A percentile compares a stretch with the other conserved stretches of the same genome.
Conservation (phyloP, 768 basidiomycete genomes). For the Sarcodon sp. region DNA sequence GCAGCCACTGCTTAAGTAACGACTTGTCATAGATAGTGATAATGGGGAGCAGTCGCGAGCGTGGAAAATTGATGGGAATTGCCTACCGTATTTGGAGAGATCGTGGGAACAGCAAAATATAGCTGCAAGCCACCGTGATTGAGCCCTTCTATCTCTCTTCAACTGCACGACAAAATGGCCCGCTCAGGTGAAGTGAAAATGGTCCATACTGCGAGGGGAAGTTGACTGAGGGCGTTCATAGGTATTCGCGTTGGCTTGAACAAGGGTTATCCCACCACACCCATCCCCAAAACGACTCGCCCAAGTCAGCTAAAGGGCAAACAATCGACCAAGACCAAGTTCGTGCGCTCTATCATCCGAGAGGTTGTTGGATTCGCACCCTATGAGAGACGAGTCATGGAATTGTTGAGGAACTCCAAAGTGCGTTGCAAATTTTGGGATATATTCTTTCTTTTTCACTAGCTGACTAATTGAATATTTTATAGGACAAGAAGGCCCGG, state of each 20-base stretch:
- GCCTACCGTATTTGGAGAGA: too few species aligned
- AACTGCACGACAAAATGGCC: conserved; percentile 39
- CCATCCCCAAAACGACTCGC: conserved; percentile 59
- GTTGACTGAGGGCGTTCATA: conserved; percentile 15
- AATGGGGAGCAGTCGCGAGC: background rate
- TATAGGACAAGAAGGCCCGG: conserved; percentile 95
- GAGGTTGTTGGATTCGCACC: conserved; percentile 98
- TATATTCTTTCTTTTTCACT: background rate
- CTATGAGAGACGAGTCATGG: conserved; percentile 97
- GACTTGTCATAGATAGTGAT: conserved; percentile 2
- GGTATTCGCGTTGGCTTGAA: conserved; percentile 80
- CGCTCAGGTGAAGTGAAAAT: conserved; percentile 52
- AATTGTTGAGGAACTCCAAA: conserved; percentile 96
- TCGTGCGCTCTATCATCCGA: conserved; percentile 86
- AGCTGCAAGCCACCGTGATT: too few species aligned
- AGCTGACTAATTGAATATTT: conserved; percentile 4
- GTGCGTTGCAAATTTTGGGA: conserved; percentile 29
- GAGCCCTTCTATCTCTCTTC: too few species aligned
- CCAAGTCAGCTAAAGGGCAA: conserved; percentile 91
- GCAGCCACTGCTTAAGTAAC: conserved; percentile 21
- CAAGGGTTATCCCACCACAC: conserved; percentile 81
- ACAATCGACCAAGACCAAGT: conserved; percentile 80
- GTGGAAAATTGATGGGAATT: too few species aligned
- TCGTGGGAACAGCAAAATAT: too few species aligned
- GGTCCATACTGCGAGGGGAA: too few species aligned